phyloP scores from a whole-genome alignment of 2,329 filamentous ascomycete genomes.

The Aureobasidium sp. region DNA sequence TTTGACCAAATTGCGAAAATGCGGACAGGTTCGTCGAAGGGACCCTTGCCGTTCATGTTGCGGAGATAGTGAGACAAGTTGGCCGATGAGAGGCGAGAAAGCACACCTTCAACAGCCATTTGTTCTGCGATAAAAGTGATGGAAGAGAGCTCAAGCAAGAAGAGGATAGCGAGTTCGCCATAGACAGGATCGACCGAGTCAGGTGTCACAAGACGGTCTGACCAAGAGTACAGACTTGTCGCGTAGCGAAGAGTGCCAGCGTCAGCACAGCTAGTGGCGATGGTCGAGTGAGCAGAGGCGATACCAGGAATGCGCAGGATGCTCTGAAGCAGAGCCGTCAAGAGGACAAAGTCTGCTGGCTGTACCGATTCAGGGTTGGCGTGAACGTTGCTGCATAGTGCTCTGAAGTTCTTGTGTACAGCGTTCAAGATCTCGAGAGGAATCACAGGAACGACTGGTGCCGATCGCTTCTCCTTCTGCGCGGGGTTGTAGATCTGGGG shows the following conservation, averaged over 20 bases:
- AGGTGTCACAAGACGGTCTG: conserved; percentile 69
- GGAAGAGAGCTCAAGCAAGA: conserved; percentile 78
- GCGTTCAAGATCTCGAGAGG: conserved; percentile 72
- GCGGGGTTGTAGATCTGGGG: conserved; percentile 39
- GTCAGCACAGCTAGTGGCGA: conserved; percentile 43
- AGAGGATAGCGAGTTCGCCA: conserved; percentile 81
- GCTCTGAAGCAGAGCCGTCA: conserved; percentile 82
- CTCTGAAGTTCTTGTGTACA: conserved; percentile 74
- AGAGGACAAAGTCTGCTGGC: conserved; percentile 73
- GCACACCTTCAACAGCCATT: conserved; percentile 75
- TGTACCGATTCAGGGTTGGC: conserved; percentile 26
- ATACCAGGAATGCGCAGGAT: conserved; percentile 71
- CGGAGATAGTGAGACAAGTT: conserved; percentile 72
- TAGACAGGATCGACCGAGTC: conserved; percentile 74
- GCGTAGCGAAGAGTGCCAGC: conserved; percentile 69
- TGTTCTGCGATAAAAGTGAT: conserved; percentile 77
- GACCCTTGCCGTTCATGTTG: conserved; percentile 57
- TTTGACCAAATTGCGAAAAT: conserved; percentile 87
- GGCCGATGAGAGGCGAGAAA: conserved; percentile 69
- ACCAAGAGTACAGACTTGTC: conserved; percentile 85
- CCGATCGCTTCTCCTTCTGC: background rate
- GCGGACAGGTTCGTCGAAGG: conserved; percentile 66
- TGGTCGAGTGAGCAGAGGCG: conserved; percentile 47
- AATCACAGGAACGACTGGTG: conserved; percentile 39
- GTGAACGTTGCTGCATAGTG: conserved; percentile 73